Evolutionary conservation across 1,139 yeast genomes (phyloP).

Genomic region (Pichia sp.): DNA sequence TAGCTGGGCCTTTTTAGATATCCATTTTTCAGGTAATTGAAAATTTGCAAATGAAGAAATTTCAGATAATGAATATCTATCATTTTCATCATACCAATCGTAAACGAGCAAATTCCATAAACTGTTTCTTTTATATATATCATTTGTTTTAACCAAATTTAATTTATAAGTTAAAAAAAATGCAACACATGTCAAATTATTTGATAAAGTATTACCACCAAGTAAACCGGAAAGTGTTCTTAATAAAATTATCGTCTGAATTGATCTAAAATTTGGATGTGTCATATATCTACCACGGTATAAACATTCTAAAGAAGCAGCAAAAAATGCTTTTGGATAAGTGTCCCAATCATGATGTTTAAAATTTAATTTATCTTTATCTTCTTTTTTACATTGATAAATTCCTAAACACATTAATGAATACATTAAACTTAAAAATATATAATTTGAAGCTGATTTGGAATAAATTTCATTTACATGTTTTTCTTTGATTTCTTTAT

Average conservation of each 20-base stretch:
- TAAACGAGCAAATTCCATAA: constrained; percentile 33
- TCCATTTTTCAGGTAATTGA: constrained; percentile 25
- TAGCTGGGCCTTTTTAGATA: constrained; percentile 7
- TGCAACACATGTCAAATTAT: constrained; percentile 26
- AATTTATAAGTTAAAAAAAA: constrained; percentile 30
- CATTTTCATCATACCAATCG: constrained; percentile 34
- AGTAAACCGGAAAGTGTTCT: constrained; percentile 29
- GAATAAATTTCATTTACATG: constrained; percentile 22
- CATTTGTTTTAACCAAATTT: constrained; percentile 24
- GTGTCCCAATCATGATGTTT: constrained; percentile 24
- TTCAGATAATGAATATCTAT: constrained; percentile 25
- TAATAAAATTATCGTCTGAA: constrained; percentile 31
- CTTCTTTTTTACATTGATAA: constrained; percentile 28
- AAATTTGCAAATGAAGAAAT: constrained; percentile 18
- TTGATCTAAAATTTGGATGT: constrained; percentile 27
- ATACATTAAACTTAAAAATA: constrained; percentile 33
- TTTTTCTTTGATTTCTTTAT: constrained; percentile 15
- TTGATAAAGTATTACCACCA: constrained; percentile 32
- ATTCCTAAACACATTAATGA: constrained; percentile 31
- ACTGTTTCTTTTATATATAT: constrained; percentile 10
- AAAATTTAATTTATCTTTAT: constrained; percentile 21
- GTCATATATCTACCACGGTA: constrained; percentile 33
- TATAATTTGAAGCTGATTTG: constrained; percentile 22
- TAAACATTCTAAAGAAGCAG: constrained; percentile 32
- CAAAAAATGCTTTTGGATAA: constrained; percentile 29